Evolutionary conservation across 768 basidiomycete genomes (phyloP), one percentile per base, ranked within the genome.

Genomic region (Pholiota molesta): DNA sequence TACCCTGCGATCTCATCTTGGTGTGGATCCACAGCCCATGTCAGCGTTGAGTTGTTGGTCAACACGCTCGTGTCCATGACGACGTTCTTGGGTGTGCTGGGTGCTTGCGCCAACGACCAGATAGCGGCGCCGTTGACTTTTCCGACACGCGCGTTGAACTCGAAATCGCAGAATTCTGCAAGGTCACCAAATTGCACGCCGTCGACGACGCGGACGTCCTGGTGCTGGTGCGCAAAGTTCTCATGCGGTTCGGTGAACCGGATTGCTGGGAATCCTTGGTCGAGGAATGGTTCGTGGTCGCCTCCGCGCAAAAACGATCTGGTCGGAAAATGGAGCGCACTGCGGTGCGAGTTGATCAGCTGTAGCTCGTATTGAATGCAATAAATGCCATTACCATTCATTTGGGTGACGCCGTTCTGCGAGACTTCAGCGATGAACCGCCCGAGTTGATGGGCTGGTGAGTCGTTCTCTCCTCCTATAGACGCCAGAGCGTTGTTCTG

Each of bases 171-270:
- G 64, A 84, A 85, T 66, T 85, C 79, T 49, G 72, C 66, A 49
- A 85, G 78, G 69, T 86, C 85, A 37, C 85, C 85, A 65, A 83
- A 85, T 67, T 85, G 83, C n/a, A 79, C 68, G 8, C 83, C 83
- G 37, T 82, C 75, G 37, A 70, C 74, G 47, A 86, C 77, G 26
- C 83, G 80, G 45, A 81, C 75, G 66, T 86, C 79, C 69, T 86
- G 85, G 68, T 85, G 83, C 69, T 86, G 83, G 66, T 85, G 83
- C 35, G 80, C 82, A 67, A 83, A 85, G 68, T 85, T 79, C 69
- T 86, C 83, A 68, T 81, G 73, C 8, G 83, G 84, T 63, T 85
- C 85, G 0, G 82, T 84, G 74, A 84, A 85, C 26, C 83, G 80
- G 26, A 83, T 80, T 0, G 84, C 85, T 10, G 85, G 74, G 73